Evolutionary conservation across 2,329 filamentous ascomycete genomes (phyloP).

Genomic region (Diplodia corticola): DNA sequence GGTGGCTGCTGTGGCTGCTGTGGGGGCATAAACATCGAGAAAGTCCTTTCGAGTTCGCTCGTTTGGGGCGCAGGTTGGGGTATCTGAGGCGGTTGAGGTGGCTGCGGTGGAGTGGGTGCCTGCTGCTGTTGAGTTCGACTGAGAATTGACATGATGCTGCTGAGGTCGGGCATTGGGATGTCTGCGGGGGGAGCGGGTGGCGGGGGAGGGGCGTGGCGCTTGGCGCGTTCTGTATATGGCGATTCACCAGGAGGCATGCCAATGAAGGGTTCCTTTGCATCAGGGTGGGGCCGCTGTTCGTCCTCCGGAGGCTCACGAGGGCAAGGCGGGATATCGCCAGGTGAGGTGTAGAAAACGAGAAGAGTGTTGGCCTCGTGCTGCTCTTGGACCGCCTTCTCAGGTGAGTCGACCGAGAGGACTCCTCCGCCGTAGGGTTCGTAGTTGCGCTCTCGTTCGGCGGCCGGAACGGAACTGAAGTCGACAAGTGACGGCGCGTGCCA

Average conservation of each 20-base stretch:
- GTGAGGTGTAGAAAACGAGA: conserved; percentile 48
- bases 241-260: conserved; percentile 37
- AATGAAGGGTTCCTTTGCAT: conserved; percentile 36
- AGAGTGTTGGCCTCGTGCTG: conserved; percentile 49
- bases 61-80: conserved; percentile 25
- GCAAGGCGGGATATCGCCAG: conserved; percentile 48
- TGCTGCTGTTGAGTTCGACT: conserved; percentile 25
- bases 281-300: conserved; percentile 27
- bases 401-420: conserved; percentile 39
- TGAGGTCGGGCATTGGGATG: conserved; percentile 13
- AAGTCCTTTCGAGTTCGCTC: conserved; percentile 22
- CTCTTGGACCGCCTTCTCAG: conserved; percentile 47
- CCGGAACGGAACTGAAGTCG: conserved; percentile 46
- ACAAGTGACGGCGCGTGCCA: conserved; percentile 40
- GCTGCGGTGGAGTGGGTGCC: conserved; percentile 25
- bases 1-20: conserved; percentile 24
- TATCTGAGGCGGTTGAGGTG: conserved; percentile 23
- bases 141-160: conserved; percentile 13
- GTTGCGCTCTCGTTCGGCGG: conserved; percentile 46
- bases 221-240: conserved; percentile 27
- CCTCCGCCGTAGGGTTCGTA: conserved; percentile 50
- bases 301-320: conserved; percentile 47
- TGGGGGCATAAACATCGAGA: conserved; percentile 22
- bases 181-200: not conserved
- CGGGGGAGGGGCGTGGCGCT: conserved; percentile 28